phyloP scores from a whole-genome alignment of 2,329 filamentous ascomycete genomes.

The Stagonosporopsis tanaceti region DNA sequence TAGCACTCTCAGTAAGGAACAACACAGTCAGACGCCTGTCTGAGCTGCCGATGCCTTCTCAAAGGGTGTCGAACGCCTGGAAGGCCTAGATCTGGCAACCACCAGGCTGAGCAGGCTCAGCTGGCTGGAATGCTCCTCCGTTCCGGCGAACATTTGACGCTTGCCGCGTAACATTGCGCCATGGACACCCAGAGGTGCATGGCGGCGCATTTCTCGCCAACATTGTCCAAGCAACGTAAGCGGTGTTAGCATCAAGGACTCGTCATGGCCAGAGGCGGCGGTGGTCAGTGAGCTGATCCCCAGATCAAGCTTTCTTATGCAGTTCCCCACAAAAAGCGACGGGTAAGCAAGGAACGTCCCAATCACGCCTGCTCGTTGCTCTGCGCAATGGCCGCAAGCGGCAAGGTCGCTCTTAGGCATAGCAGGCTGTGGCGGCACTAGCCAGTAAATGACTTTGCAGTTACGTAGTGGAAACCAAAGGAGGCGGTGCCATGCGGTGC shows the following conservation, averaged over 20 bases:
- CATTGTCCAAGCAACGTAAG: conserved; percentile 28
- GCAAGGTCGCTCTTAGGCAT: conserved; percentile 14
- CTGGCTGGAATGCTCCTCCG: conserved; percentile 22
- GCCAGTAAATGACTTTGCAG: conserved; percentile 26
- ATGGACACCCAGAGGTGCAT: conserved; percentile 13
- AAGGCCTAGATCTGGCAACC: conserved; percentile 14
- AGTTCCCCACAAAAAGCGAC: conserved; percentile 19
- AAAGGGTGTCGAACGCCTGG: conserved; percentile 4
- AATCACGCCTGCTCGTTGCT: conserved; percentile 19
- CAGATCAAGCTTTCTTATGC: conserved; percentile 28
- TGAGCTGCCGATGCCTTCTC: conserved; percentile 1
- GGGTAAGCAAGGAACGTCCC: conserved; percentile 31
- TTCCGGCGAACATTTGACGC: conserved; percentile 18
- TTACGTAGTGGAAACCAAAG: conserved; percentile 32
- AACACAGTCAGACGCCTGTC: conserved; percentile 3
- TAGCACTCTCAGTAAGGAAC: conserved; percentile 2
- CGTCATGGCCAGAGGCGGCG: conserved; percentile 28
- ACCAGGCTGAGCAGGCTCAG: conserved; percentile 13
- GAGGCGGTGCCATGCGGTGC: conserved; percentile 35
- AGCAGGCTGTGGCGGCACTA: conserved; percentile 35
- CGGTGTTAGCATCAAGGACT: conserved; percentile 23
- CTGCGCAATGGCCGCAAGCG: conserved; percentile 25
- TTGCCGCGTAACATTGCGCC: conserved; percentile 25
- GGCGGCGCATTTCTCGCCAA: conserved; percentile 21
- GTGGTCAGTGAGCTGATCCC: conserved; percentile 23